A percentile compares a stretch with the other conserved stretches of the same genome.
Evolutionary conservation across 139 green algal genomes (phyloP).

Genomic region (Ulvella scutata): DNA sequence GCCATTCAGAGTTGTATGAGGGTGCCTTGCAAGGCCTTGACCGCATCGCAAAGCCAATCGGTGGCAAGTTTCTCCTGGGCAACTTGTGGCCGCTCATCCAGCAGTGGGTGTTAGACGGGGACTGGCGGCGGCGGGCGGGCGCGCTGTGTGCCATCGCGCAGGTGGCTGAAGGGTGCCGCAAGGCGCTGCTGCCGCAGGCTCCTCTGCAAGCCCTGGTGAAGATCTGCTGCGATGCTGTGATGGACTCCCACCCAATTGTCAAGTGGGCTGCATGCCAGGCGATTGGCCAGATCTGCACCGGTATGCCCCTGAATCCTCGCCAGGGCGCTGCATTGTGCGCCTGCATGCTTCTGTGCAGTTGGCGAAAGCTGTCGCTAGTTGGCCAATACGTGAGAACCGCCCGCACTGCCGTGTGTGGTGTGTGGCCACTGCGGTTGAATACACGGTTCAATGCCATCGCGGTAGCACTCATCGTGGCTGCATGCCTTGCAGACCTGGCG

Average conservation of each 20-base stretch:
- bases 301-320: not conserved
- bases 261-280: slow-evolving; percentile 90
- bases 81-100: slow-evolving; percentile 57
- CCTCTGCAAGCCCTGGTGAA: slow-evolving; percentile 55
- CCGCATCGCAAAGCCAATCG: slow-evolving; percentile 73
- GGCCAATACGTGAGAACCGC: slow-evolving; percentile 30
- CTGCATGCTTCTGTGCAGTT: not conserved
- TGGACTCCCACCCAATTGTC: slow-evolving; percentile 46
- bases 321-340: not conserved
- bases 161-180: slow-evolving; percentile 92
- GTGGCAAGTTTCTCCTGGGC: slow-evolving; percentile 75
- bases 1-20: slow-evolving; percentile 11
- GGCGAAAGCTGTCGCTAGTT: no score
- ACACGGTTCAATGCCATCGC: slow-evolving; percentile 74
- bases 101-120: slow-evolving; percentile 41
- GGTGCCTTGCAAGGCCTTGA: slow-evolving; percentile 69
- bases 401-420: slow-evolving; percentile 48
- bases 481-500: not conserved
- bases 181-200: slow-evolving; percentile 22
- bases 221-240: slow-evolving; percentile 65
- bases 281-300: slow-evolving; percentile 94
- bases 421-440: slow-evolving; percentile 61
- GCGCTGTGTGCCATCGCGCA: slow-evolving; percentile 84
- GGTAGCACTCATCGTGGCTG: slow-evolving; percentile 8
- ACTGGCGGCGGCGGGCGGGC: slow-evolving; percentile 87